Evolutionary conservation across 2,329 filamentous ascomycete genomes (phyloP).

Genomic region (Neofusicoccum cordaticola): DNA sequence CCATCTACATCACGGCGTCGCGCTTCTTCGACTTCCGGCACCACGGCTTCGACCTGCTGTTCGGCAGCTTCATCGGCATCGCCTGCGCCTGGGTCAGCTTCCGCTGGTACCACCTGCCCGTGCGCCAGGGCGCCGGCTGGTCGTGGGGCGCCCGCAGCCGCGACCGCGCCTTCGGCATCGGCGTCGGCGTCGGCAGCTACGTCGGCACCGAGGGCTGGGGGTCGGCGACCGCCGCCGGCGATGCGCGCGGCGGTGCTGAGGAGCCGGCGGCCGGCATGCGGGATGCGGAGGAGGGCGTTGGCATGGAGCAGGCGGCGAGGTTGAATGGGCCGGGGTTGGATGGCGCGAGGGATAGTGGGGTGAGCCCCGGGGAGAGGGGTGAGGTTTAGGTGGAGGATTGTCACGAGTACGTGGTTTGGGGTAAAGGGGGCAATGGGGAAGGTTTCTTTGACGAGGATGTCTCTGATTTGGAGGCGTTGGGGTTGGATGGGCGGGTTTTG

Average conservation of each 20-base stretch:
- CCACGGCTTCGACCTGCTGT: slow-evolving; percentile 88
- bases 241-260: too few relatives aligned
- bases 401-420: neutral
- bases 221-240: neutral
- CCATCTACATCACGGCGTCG: slow-evolving; percentile 79
- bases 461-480: too few relatives aligned
- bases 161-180: slow-evolving; percentile 75
- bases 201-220: slow-evolving; percentile 49
- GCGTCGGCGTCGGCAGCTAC: slow-evolving; percentile 55
- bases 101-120: slow-evolving; percentile 80
- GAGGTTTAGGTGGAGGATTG: neutral
- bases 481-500: too few relatives aligned
- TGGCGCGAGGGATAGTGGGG: slow-evolving; percentile 1
- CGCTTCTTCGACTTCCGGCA: slow-evolving; percentile 88
- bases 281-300: neutral
- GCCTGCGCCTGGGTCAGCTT: slow-evolving; percentile 71
- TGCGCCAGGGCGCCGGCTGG: slow-evolving; percentile 79
- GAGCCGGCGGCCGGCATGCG: neutral
- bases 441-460: neutral
- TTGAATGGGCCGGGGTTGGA: slow-evolving; percentile 5
- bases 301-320: neutral
- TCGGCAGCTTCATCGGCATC: slow-evolving; percentile 76
- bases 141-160: slow-evolving; percentile 77
- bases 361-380: neutral
- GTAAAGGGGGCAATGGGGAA: neutral